phyloP scores from a whole-genome alignment of 257 asterid genomes.

The Ajuga chamaepitys region DNA sequence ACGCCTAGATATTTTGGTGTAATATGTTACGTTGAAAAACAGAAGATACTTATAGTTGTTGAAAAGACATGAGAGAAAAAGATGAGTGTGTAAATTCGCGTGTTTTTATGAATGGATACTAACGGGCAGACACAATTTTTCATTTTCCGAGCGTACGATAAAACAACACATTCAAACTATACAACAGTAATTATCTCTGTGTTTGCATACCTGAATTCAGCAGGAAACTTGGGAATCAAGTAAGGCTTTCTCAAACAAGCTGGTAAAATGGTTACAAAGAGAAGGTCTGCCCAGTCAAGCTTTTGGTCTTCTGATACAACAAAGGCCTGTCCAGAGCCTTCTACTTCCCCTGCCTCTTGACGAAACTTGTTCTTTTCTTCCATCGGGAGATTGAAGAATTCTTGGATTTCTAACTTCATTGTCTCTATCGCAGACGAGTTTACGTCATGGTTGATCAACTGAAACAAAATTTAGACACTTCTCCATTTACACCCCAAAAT shows the following conservation, averaged over 20 bases:
- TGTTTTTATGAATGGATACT: too few species aligned
- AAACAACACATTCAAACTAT: too few species aligned
- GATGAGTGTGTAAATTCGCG: too few species aligned
- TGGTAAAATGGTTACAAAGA: slow-evolving; percentile 30
- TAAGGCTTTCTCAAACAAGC: slow-evolving; percentile 31
- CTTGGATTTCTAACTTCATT: slow-evolving; percentile 27
- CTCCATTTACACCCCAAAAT: too few species aligned
- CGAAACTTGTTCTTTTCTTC: slow-evolving; percentile 43
- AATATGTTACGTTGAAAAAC: too few species aligned
- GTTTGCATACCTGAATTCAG: slow-evolving; percentile 30
- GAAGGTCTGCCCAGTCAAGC: slow-evolving; percentile 57
- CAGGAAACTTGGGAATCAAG: slow-evolving; percentile 45
- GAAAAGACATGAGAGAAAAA: too few species aligned
- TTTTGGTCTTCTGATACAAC: slow-evolving; percentile 57
- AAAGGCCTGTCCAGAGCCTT: slow-evolving; percentile 63
- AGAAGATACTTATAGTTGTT: too few species aligned
- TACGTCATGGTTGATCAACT: slow-evolving; percentile 63
- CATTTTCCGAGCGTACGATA: too few species aligned
- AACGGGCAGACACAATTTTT: too few species aligned
- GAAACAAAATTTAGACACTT: not conserved
- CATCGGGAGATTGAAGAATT: slow-evolving; percentile 40
- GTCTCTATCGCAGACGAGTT: slow-evolving; percentile 20
- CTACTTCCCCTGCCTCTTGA: slow-evolving; percentile 22
- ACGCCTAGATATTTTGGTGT: too few species aligned
- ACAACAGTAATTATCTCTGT: too few species aligned